Base-by-base conservation (phyloP, 2,329 filamentous ascomycete species). In the Ophiostoma sp. region DNA sequence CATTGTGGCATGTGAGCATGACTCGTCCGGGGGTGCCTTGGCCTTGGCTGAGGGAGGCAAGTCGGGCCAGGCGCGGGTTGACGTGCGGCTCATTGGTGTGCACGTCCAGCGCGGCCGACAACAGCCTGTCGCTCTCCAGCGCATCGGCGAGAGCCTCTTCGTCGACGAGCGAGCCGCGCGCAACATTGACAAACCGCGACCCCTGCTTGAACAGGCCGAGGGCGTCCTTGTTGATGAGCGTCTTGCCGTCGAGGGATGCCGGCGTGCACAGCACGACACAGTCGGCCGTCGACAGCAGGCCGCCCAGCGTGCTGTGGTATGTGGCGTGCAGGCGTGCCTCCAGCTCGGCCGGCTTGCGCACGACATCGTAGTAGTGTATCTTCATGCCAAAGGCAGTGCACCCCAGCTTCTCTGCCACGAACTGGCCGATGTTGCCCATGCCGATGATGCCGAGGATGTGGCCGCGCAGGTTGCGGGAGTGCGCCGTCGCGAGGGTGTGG, bases 381-480 rank as follows among this genome's bases (percentile, higher is more conserved):
- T 80, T 79, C 86, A 90, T 88, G 7, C 83, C 84, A 60, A 89
- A 84, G 0, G 82, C 83, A 0, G 76, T 73, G 11, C 64, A 39
- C 35, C 79, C 77, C 0, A 83, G 85, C 74, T 89, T 89, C 54
- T 82, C 77, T 0, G 87, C 87, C 23, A 89, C 83, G 2, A 75
- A 77, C 62, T 80, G 81, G 0, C 84, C 83, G 65, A 85, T 85
- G 48, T 85, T 83, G 0, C 87, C 87, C 0, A 89, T 79, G 0
- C 87, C 87, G 15, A 89, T 81, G 36, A 89, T 81, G 0, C 87
- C 87, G 0, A 89, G 79, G 0, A 78, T 79, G 67, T 83, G 82
- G 2, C 82, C 81, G 7, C 80, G 79, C 0, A 87, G 87, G 74
- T 89, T 89, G 69, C 82, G 83, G 0, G 86, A 86, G 1, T 0